Percentiles rank a stretch among this genome's conserved stretches.
Conservation (phyloP, 305 asterid genomes). For the Fraxinus paxiana region DNA sequence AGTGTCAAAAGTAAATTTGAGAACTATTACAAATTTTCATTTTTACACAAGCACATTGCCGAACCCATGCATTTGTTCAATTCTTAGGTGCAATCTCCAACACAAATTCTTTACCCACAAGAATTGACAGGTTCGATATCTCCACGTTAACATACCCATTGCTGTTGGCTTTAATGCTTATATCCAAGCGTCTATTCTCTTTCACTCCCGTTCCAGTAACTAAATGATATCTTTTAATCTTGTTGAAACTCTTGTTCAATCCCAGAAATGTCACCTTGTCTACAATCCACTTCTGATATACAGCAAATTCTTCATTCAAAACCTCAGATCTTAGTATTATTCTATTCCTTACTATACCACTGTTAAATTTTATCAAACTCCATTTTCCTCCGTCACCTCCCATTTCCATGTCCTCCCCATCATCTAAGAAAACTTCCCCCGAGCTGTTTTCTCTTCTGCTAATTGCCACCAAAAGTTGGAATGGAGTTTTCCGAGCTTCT, state of each 20-base stretch:
- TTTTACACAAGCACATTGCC: not conserved
- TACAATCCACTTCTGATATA: constrained; percentile 48
- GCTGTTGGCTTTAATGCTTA: not conserved
- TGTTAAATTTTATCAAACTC: constrained; percentile 37
- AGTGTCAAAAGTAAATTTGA: not conserved
- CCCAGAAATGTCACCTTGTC: constrained; percentile 46
- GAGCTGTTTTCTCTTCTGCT: constrained; percentile 33
- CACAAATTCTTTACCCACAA: constrained; percentile 39
- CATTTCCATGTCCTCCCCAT: constrained; percentile 48
- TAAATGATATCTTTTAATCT: constrained; percentile 21
- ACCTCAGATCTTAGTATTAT: constrained; percentile 44
- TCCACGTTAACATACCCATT: constrained; percentile 37
- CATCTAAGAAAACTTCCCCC: constrained; percentile 58
- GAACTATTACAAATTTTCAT: not conserved
- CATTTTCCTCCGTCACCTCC: constrained; percentile 46
- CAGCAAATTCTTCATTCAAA: constrained; percentile 50
- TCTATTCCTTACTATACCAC: constrained; percentile 25
- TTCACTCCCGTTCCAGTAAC: constrained; percentile 16
- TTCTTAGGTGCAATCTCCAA: constrained; percentile 28
- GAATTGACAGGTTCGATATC: constrained; percentile 33
- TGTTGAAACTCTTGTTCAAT: constrained; percentile 21
- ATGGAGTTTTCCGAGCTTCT: constrained; percentile 54
- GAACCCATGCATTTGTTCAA: constrained; percentile 1
- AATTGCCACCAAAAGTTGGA: constrained; percentile 48
- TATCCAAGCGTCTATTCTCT: not conserved